These are phyloP conservation scores for Exophiala mesophila DNA, from an alignment of 2,329 filamentous ascomycete genomes.

Conservation along the genomic window DNA sequence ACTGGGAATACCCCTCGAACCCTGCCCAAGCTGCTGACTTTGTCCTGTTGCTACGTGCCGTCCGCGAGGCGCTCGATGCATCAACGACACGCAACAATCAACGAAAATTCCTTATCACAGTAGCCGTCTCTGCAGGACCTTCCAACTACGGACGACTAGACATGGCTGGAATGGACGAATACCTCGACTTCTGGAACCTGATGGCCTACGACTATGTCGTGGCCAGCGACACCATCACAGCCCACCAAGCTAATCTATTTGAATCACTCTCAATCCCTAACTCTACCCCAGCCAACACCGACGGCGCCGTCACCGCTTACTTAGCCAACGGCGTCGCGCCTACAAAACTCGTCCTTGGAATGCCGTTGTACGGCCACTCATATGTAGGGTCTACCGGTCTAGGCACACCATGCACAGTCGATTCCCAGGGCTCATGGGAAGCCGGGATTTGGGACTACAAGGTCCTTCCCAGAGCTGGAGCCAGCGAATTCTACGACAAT, in stretches of 20 bases:
- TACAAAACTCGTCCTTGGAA: slow-evolving; percentile 76
- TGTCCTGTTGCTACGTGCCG: slow-evolving; percentile 39
- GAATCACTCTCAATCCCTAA: slow-evolving; percentile 52
- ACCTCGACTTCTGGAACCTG: slow-evolving; percentile 70
- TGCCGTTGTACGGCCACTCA: slow-evolving; percentile 86
- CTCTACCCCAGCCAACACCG: slow-evolving; percentile 73
- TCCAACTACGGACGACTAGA: slow-evolving; percentile 60
- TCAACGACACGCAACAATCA: slow-evolving; percentile 16
- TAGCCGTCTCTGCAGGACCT: slow-evolving; percentile 43
- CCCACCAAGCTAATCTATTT: slow-evolving; percentile 77
- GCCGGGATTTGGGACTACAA: slow-evolving; percentile 85
- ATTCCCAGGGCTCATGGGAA: slow-evolving; percentile 80
- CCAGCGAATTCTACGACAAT: slow-evolving; percentile 60
- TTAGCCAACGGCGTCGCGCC: slow-evolving; percentile 56
- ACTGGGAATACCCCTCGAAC: slow-evolving; percentile 46
- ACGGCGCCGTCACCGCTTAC: slow-evolving; percentile 68
- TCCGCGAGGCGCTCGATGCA: slow-evolving; percentile 32
- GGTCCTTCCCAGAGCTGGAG: slow-evolving; percentile 64
- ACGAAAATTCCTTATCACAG: slow-evolving; percentile 21
- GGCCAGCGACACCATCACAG: slow-evolving; percentile 67
- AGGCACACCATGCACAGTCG: slow-evolving; percentile 63
- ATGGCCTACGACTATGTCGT: slow-evolving; percentile 92
- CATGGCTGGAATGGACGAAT: slow-evolving; percentile 57
- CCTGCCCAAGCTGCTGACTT: slow-evolving; percentile 37
- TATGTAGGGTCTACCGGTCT: slow-evolving; percentile 74